Evolutionary conservation across 1,284 basidiomycete species (phyloP), one percentile per base, ranked within the genome.

Genomic region (Pseudozyma pruni): DNA sequence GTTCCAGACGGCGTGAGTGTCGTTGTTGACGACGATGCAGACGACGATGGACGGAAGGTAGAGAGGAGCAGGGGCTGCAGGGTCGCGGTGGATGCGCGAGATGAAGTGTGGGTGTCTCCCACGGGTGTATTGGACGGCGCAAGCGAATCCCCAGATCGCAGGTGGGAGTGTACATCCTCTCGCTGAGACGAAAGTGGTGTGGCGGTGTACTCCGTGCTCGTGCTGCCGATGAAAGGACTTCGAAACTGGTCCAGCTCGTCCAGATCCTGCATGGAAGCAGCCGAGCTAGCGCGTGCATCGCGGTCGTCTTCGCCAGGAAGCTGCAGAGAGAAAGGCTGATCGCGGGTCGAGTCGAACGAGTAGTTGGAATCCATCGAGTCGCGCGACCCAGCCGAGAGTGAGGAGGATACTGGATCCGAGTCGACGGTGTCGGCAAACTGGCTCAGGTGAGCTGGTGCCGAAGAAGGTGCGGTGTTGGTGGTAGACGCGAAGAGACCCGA

Each of bases 271-370:
- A 51, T 44, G 16, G 62, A 66, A 4, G 50, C 62, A 23, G 32
- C 19, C 9, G 55, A 49, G 20, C 55, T 64, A 10, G 22, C n/a
- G 0, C 39, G 40, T 8, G 17, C n/a, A 25, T 54, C 50, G 10
- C 39, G 13, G 2, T 53, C 50, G n/a, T 53, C 51, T 32, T 46
- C 51, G 20, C 42, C 35, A 4, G 56, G 33, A 23, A 66, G 31
- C 33, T 66, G 62, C 33, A 66, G 42, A 19, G 62, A 58, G 35
- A 66, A 66, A 8, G 62, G 62, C 33, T 59, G 56, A 2, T 39
- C 47, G n/a, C 55, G 46, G 19, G 55, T 22, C 25, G 62, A 66
- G 39, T 59, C 51, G 16, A 41, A 20, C 1, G 62, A 66, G 39
- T 54, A 66, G 8, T 22, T 50, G 20, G 62, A 66, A 13, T 46